Evolutionary conservation across 495 filamentous ascomycete species (phyloP).

Genomic region (Neurospora sp.): DNA sequence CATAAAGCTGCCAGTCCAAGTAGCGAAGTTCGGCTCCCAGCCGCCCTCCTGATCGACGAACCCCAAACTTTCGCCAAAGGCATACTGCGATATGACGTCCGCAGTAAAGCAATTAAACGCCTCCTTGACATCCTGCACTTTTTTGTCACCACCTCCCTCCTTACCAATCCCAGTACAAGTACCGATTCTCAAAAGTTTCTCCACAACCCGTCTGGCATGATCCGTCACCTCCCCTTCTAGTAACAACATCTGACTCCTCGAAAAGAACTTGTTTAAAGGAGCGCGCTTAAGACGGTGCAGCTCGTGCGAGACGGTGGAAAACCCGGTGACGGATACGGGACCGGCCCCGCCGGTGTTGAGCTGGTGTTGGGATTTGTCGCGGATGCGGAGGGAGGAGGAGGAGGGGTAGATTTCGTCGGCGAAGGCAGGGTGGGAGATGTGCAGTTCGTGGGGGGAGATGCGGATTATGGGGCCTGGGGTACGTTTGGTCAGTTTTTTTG

Average conservation of each 20-base stretch:
- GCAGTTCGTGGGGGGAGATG: constrained; percentile 28
- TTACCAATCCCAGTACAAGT: no score
- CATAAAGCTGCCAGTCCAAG: constrained; percentile 17
- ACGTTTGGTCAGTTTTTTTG: no score
- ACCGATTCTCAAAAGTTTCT: constrained; percentile 5
- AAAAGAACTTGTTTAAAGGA: constrained; percentile 37
- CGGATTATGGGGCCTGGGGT: constrained; percentile 22
- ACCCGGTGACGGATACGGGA: constrained; percentile 21
- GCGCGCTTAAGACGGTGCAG: constrained; percentile 29
- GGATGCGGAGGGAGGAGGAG: constrained; percentile 13
- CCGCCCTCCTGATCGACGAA: constrained; percentile 14
- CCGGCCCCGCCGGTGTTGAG: constrained; percentile 10
- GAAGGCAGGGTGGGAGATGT: constrained; percentile 20
- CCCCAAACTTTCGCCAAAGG: constrained; percentile 20
- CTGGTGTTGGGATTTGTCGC: constrained; percentile 21
- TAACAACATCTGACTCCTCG: constrained; percentile 20
- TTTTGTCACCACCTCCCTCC: neutral
- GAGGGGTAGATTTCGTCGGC: constrained; percentile 25
- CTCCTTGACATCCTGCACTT: constrained; percentile 12
- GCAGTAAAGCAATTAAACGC: constrained; percentile 23
- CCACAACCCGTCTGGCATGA: constrained; percentile 6
- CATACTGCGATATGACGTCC: constrained; percentile 21
- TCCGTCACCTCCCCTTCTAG: constrained; percentile 24
- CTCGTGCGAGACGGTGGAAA: constrained; percentile 39
- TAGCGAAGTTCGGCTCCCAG: constrained; percentile 19